Conservation (phyloP, 768 basidiomycete species). For the Macrocybe gigantea region DNA sequence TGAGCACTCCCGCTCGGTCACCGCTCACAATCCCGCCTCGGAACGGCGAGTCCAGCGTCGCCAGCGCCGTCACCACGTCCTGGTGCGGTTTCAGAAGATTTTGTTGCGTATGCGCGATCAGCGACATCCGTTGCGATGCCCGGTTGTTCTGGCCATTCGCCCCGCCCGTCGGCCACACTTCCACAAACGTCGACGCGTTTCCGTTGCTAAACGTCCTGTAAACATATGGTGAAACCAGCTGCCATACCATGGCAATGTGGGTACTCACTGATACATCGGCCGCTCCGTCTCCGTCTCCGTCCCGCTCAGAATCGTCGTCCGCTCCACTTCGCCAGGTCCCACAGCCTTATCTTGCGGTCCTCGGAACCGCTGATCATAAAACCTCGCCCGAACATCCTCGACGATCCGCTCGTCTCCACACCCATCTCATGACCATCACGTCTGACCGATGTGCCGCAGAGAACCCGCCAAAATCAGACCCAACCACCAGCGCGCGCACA, state of each 20-base stretch:
- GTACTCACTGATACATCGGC: slow-evolving; percentile 69
- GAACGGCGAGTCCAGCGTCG: slow-evolving; percentile 89
- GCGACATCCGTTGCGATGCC: slow-evolving; percentile 67
- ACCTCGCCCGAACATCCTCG: slow-evolving; percentile 34
- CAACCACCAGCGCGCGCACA: slow-evolving; percentile 64
- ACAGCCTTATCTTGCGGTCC: slow-evolving; percentile 80
- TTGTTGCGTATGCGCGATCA: slow-evolving; percentile 80
- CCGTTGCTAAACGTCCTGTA: slow-evolving; percentile 32
- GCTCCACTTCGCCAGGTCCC: slow-evolving; percentile 78
- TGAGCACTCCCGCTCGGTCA: slow-evolving; percentile 84
- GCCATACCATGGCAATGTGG: not conserved
- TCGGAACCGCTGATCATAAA: slow-evolving; percentile 88
- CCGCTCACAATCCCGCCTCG: slow-evolving; percentile 89
- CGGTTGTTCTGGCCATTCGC: slow-evolving; percentile 51
- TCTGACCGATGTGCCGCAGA: slow-evolving; percentile 47
- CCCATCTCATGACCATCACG: slow-evolving; percentile 39
- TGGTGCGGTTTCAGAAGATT: slow-evolving; percentile 83
- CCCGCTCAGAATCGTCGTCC: slow-evolving; percentile 77
- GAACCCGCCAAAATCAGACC: slow-evolving; percentile 74
- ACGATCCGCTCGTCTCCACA: slow-evolving; percentile 29
- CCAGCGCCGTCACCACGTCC: slow-evolving; percentile 82
- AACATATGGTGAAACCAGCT: not conserved
- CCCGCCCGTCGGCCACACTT: slow-evolving; percentile 51
- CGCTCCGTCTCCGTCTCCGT: slow-evolving; percentile 69
- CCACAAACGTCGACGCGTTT: slow-evolving; percentile 48